Evolutionary conservation across 129 eudicot species (phyloP).

Genomic region (Gnaphalium uliginosum): DNA sequence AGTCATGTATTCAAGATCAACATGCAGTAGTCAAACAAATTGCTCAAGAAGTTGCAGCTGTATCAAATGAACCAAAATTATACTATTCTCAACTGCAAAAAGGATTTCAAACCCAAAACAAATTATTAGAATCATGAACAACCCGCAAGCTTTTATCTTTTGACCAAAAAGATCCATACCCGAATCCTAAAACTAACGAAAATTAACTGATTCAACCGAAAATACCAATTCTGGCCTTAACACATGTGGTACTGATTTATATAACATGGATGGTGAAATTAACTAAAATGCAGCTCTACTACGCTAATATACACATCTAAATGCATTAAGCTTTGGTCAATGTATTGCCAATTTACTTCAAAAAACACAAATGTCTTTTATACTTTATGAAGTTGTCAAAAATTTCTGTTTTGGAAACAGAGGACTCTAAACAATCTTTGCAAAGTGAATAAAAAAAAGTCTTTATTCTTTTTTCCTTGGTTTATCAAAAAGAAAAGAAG

Average conservation of each 20-base stretch:
- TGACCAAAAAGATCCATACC: slow-evolving; percentile 7
- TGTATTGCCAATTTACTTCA: too few relatives aligned
- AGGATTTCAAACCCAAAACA: neutral
- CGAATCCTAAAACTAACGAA: neutral
- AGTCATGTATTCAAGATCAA: neutral
- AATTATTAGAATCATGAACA: neutral
- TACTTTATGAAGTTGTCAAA: neutral
- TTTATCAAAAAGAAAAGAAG: neutral
- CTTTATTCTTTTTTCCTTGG: slow-evolving; percentile 2
- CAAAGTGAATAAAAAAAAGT: neutral
- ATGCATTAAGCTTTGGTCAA: neutral
- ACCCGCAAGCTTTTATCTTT: neutral
- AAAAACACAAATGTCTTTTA: too few relatives aligned
- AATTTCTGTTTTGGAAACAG: neutral
- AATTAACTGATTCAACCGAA: neutral
- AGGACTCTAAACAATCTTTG: neutral
- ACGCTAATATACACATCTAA: neutral
- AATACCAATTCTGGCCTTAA: neutral
- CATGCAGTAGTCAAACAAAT: neutral
- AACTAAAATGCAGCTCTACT: neutral
- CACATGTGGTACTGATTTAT: neutral
- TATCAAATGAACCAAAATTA: slow-evolving; percentile 1
- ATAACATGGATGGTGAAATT: neutral
- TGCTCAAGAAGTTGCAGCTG: neutral
- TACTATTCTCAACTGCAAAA: neutral